A percentile compares a stretch with the other conserved stretches of the same genome.
Evolutionary conservation across 208 protist species (phyloP).

Genomic region (Leishmania guyanensis): DNA sequence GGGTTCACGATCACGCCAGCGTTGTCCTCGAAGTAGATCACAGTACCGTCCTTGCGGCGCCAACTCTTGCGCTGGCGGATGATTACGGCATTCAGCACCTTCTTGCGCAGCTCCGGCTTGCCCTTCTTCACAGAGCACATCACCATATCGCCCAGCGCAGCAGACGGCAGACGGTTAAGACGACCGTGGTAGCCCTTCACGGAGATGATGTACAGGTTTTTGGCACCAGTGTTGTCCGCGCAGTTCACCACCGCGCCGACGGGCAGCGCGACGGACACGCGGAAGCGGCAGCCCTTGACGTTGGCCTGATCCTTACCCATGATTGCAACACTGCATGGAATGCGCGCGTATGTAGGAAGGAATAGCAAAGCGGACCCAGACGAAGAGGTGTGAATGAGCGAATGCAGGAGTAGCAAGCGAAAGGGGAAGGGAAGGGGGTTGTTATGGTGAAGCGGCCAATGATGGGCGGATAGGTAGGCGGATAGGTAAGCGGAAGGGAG

Average conservation of each 20-base stretch:
- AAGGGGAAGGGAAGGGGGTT: background rate
- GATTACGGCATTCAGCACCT: conserved; percentile 98
- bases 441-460: background rate
- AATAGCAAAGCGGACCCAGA: background rate
- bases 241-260: conserved; percentile 99
- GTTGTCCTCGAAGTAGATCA: conserved; percentile 99
- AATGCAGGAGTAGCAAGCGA: background rate
- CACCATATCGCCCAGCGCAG: conserved; percentile 98
- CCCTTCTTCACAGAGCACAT: conserved; percentile 99
- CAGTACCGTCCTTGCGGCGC: conserved; percentile 98
- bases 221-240: conserved; percentile 99
- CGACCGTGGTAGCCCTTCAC: conserved; percentile 98
- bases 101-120: conserved; percentile 99
- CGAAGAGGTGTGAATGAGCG: background rate
- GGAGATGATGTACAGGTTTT: conserved; percentile 99
- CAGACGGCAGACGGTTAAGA: conserved; percentile 98
- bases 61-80: conserved; percentile 99
- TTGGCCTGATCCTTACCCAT: conserved; percentile 92
- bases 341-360: background rate
- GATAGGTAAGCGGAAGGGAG: background rate
- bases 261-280: conserved; percentile 98
- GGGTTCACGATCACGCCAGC: conserved; percentile 99
- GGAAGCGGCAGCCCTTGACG: conserved; percentile 97
- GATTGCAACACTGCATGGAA: conserved; percentile 23
- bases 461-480: background rate